Evolutionary conservation across 116 monocot species (phyloP), one percentile per base, ranked within the genome.

Genomic region (Posidonia oceanica): DNA sequence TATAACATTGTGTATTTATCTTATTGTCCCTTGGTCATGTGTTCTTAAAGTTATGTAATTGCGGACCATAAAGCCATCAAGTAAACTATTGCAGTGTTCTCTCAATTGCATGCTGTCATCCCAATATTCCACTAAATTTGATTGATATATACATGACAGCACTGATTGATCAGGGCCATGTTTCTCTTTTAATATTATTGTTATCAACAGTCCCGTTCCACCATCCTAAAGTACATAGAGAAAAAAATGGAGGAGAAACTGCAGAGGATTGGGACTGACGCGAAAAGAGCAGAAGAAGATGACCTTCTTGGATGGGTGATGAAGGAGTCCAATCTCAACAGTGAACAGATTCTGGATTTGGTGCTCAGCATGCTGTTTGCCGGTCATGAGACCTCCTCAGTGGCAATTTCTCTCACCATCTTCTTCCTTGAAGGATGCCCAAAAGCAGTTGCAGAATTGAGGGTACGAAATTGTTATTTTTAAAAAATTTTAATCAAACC

Each of bases 301-400:
- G 97, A 97, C 66, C 80, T 98, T 36, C 84, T 98, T 14, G 71
- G 79, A 3, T 89, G 87, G 97, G 89, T 79, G 18, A 21, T 90
- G 59, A 85, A 82, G 37, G 76, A 93, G 40, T 81, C 92, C 22
- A 77, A 81, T 61, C 84, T 98, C 0, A 58, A 58, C 39, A 77
- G 58, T 76, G 87, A 87, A 13, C 87, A 84, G 74, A 87, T 73
- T 11, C 81, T 84, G 57, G 87, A 87, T 72, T 63, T 87, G 20
- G 72, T 87, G 36, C 74, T 87, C 13, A 75, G 87, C 75, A 77
- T 84, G 77, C 82, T 84, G 72, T 87, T 87, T 36, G 87, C 84
- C 61, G 87, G 87, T 54, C 84, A 82, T 62, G 87, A 87, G 48
- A 87, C 87, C 16, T 66, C 87, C 3, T 82, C 87, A 0, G 77